Percentiles rank a stretch among this genome's conserved stretches.
Conservation (phyloP, 306 rosid genomes). For the cucumber (Cucumis sativus) region DNA sequence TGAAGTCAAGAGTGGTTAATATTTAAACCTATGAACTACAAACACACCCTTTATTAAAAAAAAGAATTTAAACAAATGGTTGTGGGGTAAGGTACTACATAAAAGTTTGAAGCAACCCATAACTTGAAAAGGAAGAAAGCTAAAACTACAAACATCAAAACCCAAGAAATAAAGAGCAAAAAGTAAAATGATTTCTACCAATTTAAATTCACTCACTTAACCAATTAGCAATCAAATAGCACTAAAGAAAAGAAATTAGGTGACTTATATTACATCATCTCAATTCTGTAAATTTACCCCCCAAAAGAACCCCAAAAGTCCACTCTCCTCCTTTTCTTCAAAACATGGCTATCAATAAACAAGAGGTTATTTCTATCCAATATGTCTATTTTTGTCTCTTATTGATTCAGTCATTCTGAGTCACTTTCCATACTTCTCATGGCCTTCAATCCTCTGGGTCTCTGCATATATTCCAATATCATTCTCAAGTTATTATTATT, state of each 20-base stretch:
- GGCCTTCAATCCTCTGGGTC: constrained; percentile 52
- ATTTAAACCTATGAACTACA: neutral
- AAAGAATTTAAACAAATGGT: neutral
- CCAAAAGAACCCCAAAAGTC: neutral
- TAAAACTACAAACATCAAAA: neutral
- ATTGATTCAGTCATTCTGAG: constrained; percentile 26
- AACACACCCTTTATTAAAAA: neutral
- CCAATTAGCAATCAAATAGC: neutral
- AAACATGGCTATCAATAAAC: constrained; percentile 2
- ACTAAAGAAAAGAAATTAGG: neutral
- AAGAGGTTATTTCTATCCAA: neutral
- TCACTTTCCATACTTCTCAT: constrained; percentile 51
- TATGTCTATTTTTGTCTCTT: neutral
- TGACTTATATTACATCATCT: neutral
- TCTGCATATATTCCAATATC: constrained; percentile 21
- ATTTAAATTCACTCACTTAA: neutral
- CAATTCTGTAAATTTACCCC: neutral
- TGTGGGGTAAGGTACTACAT: neutral
- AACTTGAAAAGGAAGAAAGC: neutral
- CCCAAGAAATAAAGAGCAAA: neutral
- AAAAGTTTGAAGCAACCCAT: neutral
- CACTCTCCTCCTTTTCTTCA: neutral
- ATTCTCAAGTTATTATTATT: constrained; percentile 9
- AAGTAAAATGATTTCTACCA: neutral
- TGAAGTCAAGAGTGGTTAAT: neutral